These are phyloP conservation scores for Suhomyces sp. DNA, from an alignment of 805 yeast species.

Conservation along the genomic window DNA sequence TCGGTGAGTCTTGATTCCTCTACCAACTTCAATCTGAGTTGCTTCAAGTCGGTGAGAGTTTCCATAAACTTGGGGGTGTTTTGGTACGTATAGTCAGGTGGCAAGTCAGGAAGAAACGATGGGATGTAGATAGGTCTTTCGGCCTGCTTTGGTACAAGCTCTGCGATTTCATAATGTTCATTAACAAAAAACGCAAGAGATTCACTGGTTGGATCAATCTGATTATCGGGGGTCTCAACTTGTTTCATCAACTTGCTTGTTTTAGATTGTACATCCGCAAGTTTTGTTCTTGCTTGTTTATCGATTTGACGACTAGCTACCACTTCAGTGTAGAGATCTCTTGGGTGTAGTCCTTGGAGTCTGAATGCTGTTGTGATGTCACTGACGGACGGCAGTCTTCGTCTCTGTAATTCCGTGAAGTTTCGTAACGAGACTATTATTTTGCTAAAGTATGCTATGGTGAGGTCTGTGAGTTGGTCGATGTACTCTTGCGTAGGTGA, in stretches of 20 bases:
- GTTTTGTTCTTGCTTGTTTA: slow-evolving; percentile 8
- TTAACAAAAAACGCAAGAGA: slow-evolving; percentile 54
- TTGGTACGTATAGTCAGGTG: slow-evolving; percentile 91
- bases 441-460: slow-evolving; percentile 31
- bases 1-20: slow-evolving; percentile 83
- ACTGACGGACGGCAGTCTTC: slow-evolving; percentile 50
- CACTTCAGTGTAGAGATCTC: slow-evolving; percentile 40
- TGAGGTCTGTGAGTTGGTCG: slow-evolving; percentile 27
- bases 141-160: slow-evolving; percentile 53
- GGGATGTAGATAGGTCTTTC: slow-evolving; percentile 54
- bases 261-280: slow-evolving; percentile 10
- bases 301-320: not conserved
- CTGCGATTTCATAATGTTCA: slow-evolving; percentile 49
- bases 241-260: slow-evolving; percentile 14
- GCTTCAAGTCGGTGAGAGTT: slow-evolving; percentile 65
- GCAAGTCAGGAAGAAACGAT: slow-evolving; percentile 79
- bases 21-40: slow-evolving; percentile 68
- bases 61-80: slow-evolving; percentile 69
- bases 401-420: slow-evolving; percentile 58
- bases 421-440: slow-evolving; percentile 46
- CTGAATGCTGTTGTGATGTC: slow-evolving; percentile 50
- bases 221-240: slow-evolving; percentile 6
- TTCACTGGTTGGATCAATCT: slow-evolving; percentile 26
- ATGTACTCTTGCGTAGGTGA: slow-evolving; percentile 28
- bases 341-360: slow-evolving; percentile 40